phyloP scores from a whole-genome alignment of 306 rosid species.

The barrel medic (Medicago truncatula) region MtrunA17r5.0-ANR NC_053044.1:39770501-39771000 shows the following conservation, averaged over 20 bases:
- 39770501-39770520: conserved; percentile 69
- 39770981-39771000: conserved; percentile 1
- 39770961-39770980: neutral
- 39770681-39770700: neutral
- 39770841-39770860: too few species aligned
- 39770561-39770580: conserved; percentile 21
- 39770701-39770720: neutral
- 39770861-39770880: too few species aligned
- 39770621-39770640: neutral
- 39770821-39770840: too few species aligned
- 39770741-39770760: neutral
- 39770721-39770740: neutral
- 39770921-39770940: too few species aligned
- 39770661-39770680: conserved; percentile 9
- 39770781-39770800: neutral
- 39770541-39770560: conserved; percentile 30
- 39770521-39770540: conserved; percentile 69
- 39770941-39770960: too few species aligned
- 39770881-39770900: too few species aligned
- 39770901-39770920: too few species aligned
- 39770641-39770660: neutral
- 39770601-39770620: neutral
- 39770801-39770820: neutral
- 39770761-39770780: conserved; percentile 1
- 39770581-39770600: conserved; percentile 15